Conservation (phyloP, 1,139 yeast species). For the Groenewaldozyma auringiensis region DNA sequence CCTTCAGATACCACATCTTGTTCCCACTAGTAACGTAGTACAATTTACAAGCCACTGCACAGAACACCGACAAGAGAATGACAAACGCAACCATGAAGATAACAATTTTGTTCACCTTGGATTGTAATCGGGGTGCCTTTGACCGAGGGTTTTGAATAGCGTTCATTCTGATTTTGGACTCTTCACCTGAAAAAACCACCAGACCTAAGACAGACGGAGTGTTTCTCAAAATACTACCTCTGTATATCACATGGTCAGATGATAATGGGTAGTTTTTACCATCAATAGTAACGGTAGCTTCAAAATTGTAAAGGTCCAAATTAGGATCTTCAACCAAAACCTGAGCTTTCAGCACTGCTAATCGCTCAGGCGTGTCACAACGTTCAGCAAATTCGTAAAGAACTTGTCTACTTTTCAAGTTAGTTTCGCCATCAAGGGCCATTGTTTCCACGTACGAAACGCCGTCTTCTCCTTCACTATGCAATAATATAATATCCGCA, state of each 20-base stretch:
- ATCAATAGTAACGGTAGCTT: conserved; percentile 50
- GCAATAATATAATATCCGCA: conserved; percentile 70
- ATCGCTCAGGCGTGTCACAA: conserved; percentile 43
- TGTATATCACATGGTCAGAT: conserved; percentile 70
- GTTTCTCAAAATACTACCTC: conserved; percentile 85
- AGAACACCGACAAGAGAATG: conserved; percentile 62
- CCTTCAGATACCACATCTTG: conserved; percentile 62
- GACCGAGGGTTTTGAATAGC: conserved; percentile 83
- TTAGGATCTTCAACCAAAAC: conserved; percentile 82
- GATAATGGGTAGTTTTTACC: conserved; percentile 52
- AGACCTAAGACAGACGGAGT: conserved; percentile 67
- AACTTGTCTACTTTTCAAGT: conserved; percentile 66
- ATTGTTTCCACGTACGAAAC: conserved; percentile 88
- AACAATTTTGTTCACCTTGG: conserved; percentile 73
- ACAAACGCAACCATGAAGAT: conserved; percentile 83
- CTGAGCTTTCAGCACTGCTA: conserved; percentile 47
- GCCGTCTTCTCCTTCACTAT: conserved; percentile 58
- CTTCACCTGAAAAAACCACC: conserved; percentile 91
- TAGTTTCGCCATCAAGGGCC: conserved; percentile 97
- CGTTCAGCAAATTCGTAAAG: conserved; percentile 51
- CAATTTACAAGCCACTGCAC: conserved; percentile 71
- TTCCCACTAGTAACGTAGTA: conserved; percentile 38
- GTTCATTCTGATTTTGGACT: conserved; percentile 92
- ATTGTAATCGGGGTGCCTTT: conserved; percentile 88
- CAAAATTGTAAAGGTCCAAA: conserved; percentile 81